Base-by-base conservation (phyloP, 2,329 filamentous ascomycete genomes). In the Sporothrix pseudoabietina region DNA sequence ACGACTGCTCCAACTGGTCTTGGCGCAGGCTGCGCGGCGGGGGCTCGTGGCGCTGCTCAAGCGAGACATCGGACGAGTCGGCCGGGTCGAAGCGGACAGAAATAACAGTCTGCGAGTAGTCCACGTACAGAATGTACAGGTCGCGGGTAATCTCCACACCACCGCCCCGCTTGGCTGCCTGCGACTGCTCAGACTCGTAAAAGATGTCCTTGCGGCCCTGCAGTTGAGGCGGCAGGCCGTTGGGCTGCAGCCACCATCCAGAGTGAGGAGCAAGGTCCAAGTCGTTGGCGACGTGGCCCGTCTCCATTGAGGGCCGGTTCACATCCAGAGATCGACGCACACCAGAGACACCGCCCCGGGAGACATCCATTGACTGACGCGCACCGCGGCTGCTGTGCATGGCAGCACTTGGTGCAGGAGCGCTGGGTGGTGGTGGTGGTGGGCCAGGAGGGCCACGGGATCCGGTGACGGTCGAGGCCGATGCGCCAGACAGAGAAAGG, bases 41-140 rank as follows among this genome's bases (percentile, higher is more conserved):
- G 1, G 89, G 85, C 78, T 98, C 93, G 78, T 98, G 95, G 61
- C 90, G 90, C 82, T 99, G 96, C 78, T 97, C 92, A 7, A 98
- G 82, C 47, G 88, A 85, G 12, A 91, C 91, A 78, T 95, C 91
- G 1, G 88, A 85, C 3, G 92, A 87, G 79, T 97, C 90, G 71
- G 90, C 88, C 0, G 90, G 74, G 80, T 97, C 92, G 80, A 92
- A 98, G 69, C 87, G 90, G 22, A 91, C 92, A 0, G 91, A 94
- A 78, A 99, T 88, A 76, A 97, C 87, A 0, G 95, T 98, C 80
- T 98, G 96, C 22, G 94, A 98, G 81, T 99, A 99, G 82, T 99
- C 96, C 78, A 94, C 91, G 84, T 93, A 99, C 9, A 99, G 84
- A n/a, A 98, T 85, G 77, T 92, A 96, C 57, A 98, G 87, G 74